Evolutionary conservation across 371 early-diverging fungal species (phyloP).

Genomic region (Syncephalastrum monosporum): DNA sequence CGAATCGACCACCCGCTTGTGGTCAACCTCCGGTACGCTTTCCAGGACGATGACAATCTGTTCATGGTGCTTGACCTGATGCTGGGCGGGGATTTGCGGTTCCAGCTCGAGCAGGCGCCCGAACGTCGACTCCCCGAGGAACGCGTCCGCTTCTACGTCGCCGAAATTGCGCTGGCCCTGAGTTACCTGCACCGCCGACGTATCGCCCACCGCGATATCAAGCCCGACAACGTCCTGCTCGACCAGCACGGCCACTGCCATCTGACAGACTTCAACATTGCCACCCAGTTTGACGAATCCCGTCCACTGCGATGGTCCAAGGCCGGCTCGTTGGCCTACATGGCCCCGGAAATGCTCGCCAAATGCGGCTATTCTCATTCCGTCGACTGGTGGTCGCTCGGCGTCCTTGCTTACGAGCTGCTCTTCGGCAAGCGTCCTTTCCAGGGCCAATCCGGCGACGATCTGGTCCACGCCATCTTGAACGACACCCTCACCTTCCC

Average conservation of each 20-base stretch:
- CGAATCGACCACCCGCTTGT: conserved; percentile 48
- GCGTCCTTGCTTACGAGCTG: conserved; percentile 80
- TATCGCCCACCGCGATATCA: conserved; percentile 85
- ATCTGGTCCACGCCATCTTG: conserved; percentile 60
- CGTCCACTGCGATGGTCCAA: conserved; percentile 54
- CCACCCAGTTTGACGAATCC: conserved; percentile 55
- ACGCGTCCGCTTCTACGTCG: conserved; percentile 75
- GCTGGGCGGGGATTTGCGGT: conserved; percentile 88
- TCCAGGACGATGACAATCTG: conserved; percentile 77
- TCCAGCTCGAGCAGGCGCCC: conserved; percentile 67
- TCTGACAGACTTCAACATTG: conserved; percentile 88
- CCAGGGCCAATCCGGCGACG: conserved; percentile 37
- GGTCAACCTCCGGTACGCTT: conserved; percentile 74
- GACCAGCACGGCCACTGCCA: conserved; percentile 83
- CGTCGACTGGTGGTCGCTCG: conserved; percentile 91
- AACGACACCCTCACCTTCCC: conserved; percentile 59
- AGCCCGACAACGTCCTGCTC: conserved; percentile 95
- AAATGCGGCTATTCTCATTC: conserved; percentile 65
- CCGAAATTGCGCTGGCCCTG: conserved; percentile 70
- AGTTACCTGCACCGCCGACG: conserved; percentile 62
- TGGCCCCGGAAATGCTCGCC: conserved; percentile 75
- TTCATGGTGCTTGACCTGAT: conserved; percentile 80
- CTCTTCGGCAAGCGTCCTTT: conserved; percentile 83
- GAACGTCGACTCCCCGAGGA: conserved; percentile 55
- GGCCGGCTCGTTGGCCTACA: conserved; percentile 73